phyloP scores from a whole-genome alignment of 2,329 filamentous ascomycete genomes.

The Hypomyces rosellus region DNA sequence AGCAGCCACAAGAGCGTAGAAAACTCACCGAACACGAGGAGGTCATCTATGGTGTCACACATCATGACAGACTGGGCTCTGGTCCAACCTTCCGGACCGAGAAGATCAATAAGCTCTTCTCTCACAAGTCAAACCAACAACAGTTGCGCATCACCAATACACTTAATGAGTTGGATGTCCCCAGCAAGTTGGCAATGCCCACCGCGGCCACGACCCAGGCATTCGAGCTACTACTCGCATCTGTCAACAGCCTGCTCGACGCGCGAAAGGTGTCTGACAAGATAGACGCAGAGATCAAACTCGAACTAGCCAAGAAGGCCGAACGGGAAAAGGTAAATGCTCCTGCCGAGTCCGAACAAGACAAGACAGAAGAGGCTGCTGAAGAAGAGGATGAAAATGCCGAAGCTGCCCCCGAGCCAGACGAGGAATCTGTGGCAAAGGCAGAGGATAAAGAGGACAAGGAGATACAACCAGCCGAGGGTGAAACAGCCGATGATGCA shows the following conservation, averaged over 20 bases:
- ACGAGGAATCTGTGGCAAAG: slow-evolving; percentile 8
- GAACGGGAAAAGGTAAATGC: slow-evolving; percentile 40
- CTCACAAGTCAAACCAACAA: slow-evolving; percentile 69
- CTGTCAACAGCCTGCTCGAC: slow-evolving; percentile 64
- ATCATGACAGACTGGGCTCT: slow-evolving; percentile 76
- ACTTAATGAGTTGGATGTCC: slow-evolving; percentile 65
- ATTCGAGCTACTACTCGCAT: slow-evolving; percentile 64
- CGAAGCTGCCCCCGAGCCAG: background rate
- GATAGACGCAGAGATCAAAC: slow-evolving; percentile 62
- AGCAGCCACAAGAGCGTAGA: slow-evolving; percentile 45
- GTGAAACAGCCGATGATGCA: slow-evolving; percentile 11
- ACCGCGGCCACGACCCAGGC: slow-evolving; percentile 64
- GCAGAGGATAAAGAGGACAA: slow-evolving; percentile 15
- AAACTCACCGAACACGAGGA: slow-evolving; percentile 72
- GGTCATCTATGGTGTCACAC: slow-evolving; percentile 72
- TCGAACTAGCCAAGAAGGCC: slow-evolving; percentile 51
- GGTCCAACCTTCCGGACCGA: slow-evolving; percentile 89
- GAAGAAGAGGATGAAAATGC: slow-evolving; percentile 8
- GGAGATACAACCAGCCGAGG: slow-evolving; percentile 13
- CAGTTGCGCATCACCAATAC: slow-evolving; percentile 68
- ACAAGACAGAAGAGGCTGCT: slow-evolving; percentile 11
- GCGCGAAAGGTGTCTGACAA: slow-evolving; percentile 70
- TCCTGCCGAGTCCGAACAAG: slow-evolving; percentile 3
- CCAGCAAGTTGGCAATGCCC: slow-evolving; percentile 64
- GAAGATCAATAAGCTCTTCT: slow-evolving; percentile 70